These are phyloP conservation scores for Phylloporus rhodoxanthus DNA, from an alignment of 768 basidiomycete genomes.

Conservation along the genomic window DNA sequence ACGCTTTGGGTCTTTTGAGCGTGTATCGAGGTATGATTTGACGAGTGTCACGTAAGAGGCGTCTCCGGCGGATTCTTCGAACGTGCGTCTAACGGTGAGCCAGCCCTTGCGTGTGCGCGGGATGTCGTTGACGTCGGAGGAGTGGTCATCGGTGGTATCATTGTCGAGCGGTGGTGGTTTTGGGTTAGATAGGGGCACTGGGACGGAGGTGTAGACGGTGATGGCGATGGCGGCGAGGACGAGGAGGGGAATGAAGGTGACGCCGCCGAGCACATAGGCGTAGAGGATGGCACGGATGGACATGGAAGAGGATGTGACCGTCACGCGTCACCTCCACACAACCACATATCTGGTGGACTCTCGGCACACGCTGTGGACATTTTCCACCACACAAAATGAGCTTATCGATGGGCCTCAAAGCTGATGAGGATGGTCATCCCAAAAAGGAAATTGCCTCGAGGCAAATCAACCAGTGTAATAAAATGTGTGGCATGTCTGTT, in stretches of 20 bases:
- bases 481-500: background rate
- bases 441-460: slow-evolving; percentile 1
- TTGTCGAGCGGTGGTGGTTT: slow-evolving; percentile 8
- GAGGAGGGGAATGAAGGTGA: slow-evolving; percentile 84
- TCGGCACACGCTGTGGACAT: too few relatives aligned
- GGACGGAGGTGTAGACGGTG: slow-evolving; percentile 78
- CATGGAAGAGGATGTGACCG: slow-evolving; percentile 43
- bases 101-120: slow-evolving; percentile 71
- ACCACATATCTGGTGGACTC: too few relatives aligned
- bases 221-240: slow-evolving; percentile 52
- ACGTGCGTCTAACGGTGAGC: slow-evolving; percentile 78
- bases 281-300: slow-evolving; percentile 66
- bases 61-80: slow-evolving; percentile 59
- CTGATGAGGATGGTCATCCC: too few relatives aligned
- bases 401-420: too few relatives aligned
- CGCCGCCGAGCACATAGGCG: slow-evolving; percentile 83
- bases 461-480: background rate
- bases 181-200: slow-evolving; percentile 36
- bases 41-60: slow-evolving; percentile 75
- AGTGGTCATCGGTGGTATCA: slow-evolving; percentile 9
- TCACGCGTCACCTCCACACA: too few relatives aligned
- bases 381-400: too few relatives aligned
- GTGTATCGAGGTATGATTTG: slow-evolving; percentile 71
- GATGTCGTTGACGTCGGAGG: slow-evolving; percentile 43
- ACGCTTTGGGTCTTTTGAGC: slow-evolving; percentile 78